These are phyloP conservation scores for Xylaria sp. DNA, from an alignment of 2,329 filamentous ascomycete species.

Conservation along the genomic window DNA sequence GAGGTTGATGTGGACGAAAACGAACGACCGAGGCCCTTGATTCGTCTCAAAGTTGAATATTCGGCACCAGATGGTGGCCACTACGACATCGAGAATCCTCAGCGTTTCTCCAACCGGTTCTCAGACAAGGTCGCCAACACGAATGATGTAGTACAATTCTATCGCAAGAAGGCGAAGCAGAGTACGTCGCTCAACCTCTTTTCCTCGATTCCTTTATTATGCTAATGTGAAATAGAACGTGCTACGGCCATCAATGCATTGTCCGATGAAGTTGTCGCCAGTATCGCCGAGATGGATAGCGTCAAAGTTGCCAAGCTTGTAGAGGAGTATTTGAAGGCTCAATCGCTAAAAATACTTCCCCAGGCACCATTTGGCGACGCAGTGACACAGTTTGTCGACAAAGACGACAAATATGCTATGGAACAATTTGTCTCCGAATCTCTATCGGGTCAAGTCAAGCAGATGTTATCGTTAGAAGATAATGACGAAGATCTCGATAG, in stretches of 20 bases:
- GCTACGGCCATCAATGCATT: constrained; percentile 63
- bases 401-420: constrained; percentile 94
- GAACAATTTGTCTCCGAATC: constrained; percentile 80
- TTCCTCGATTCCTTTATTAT: neutral
- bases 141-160: constrained; percentile 92
- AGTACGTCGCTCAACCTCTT: constrained; percentile 50
- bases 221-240: constrained; percentile 39
- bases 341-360: constrained; percentile 91
- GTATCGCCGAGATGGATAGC: constrained; percentile 72
- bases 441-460: constrained; percentile 74
- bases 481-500: constrained; percentile 75
- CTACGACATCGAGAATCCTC: constrained; percentile 93
- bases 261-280: constrained; percentile 71
- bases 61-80: constrained; percentile 83
- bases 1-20: constrained; percentile 68
- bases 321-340: constrained; percentile 86
- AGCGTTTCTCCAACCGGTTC: constrained; percentile 94
- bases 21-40: constrained; percentile 78
- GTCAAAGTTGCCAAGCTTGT: constrained; percentile 92
- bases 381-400: constrained; percentile 90
- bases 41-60: constrained; percentile 91
- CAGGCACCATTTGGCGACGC: constrained; percentile 94
- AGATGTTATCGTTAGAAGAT: constrained; percentile 73
- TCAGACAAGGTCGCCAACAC: constrained; percentile 90
- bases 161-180: constrained; percentile 81